Conservation (phyloP, 495 filamentous ascomycete genomes). For the Filosporella fistucella region DNA sequence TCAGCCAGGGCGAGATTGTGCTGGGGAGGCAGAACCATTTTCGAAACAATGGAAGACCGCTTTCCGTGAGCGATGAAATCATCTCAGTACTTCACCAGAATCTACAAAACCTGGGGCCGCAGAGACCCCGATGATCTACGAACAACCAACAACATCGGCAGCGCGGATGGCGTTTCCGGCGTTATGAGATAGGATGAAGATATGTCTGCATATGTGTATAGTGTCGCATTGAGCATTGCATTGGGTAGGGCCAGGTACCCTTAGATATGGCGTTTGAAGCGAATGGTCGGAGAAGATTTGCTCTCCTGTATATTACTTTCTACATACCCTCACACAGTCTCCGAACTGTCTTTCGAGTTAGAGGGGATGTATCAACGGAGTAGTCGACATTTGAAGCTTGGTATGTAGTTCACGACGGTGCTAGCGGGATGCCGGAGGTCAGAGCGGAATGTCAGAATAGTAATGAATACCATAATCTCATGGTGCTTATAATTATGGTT, state of each 20-base stretch:
- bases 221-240: slow-evolving; percentile 14
- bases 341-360: slow-evolving; percentile 12
- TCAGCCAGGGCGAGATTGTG: slow-evolving; percentile 55
- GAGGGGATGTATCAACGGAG: not conserved
- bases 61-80: slow-evolving; percentile 22
- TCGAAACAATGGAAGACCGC: slow-evolving; percentile 41
- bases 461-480: too few relatives aligned
- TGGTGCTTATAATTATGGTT: too few relatives aligned
- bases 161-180: slow-evolving; percentile 19
- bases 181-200: slow-evolving; percentile 12
- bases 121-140: slow-evolving; percentile 20
- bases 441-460: too few relatives aligned
- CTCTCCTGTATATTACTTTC: slow-evolving; percentile 20
- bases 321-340: slow-evolving; percentile 16
- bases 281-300: slow-evolving; percentile 8
- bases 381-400: too few relatives aligned
- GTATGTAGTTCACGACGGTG: too few relatives aligned
- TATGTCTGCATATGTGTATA: slow-evolving; percentile 11
- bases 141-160: slow-evolving; percentile 12
- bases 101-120: not conserved
- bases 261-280: slow-evolving; percentile 19
- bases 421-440: too few relatives aligned
- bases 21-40: slow-evolving; percentile 52
- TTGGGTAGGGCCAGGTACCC: slow-evolving; percentile 17
- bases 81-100: not conserved